Evolutionary conservation across 306 rosid genomes (phyloP).

Genomic region (Glycine soja): DNA sequence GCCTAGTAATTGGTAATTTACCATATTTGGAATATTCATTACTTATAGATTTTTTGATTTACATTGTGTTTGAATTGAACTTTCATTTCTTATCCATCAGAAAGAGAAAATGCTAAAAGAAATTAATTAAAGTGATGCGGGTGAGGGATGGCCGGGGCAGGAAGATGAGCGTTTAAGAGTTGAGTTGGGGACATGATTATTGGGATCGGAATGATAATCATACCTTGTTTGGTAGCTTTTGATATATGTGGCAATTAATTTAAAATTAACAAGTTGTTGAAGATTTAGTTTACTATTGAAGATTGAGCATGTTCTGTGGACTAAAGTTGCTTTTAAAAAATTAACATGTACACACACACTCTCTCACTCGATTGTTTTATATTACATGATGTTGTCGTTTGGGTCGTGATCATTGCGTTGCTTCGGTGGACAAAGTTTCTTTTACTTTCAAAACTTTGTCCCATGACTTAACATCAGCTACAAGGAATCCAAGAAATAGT

Average conservation of each 20-base stretch:
- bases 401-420: constrained; percentile 48
- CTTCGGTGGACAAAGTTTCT: constrained; percentile 47
- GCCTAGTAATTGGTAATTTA: not conserved
- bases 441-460: constrained; percentile 46
- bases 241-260: constrained; percentile 9
- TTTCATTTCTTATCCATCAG: not conserved
- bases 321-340: constrained; percentile 53
- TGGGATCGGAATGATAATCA: constrained; percentile 28
- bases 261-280: constrained; percentile 5
- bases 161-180: not conserved
- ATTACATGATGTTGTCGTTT: constrained; percentile 61
- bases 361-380: constrained; percentile 29
- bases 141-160: not conserved
- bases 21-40: not conserved
- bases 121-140: too few relatives aligned
- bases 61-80: not conserved
- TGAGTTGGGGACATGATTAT: constrained; percentile 30
- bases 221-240: not conserved
- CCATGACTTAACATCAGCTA: constrained; percentile 11
- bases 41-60: not conserved
- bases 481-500: constrained; percentile 58
- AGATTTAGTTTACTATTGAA: constrained; percentile 16
- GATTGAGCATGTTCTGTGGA: constrained; percentile 41
- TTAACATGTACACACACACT: not conserved
- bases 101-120: not conserved